These are phyloP conservation scores for Lentinula lateritia DNA, from an alignment of 768 basidiomycete species.

Conservation along the genomic window DNA sequence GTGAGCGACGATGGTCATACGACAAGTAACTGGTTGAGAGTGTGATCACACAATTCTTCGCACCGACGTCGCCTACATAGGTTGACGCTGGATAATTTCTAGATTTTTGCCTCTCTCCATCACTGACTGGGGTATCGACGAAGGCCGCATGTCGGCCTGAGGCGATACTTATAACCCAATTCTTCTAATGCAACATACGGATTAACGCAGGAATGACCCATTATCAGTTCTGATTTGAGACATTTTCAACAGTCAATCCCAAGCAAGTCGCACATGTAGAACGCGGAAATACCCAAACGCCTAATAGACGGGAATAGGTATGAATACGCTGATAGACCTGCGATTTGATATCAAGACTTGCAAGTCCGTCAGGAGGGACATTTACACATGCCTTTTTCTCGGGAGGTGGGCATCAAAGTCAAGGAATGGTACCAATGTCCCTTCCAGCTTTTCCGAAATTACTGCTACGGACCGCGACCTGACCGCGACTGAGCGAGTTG, in stretches of 20 bases:
- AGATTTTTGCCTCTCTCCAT: no score
- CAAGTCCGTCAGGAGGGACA: neutral
- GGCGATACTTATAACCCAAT: no score
- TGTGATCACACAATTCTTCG: neutral
- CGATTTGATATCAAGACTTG: neutral
- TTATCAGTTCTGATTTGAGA: neutral
- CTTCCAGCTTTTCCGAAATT: neutral
- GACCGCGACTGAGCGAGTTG: no score
- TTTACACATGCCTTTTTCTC: neutral
- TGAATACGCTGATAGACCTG: neutral
- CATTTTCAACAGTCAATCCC: neutral
- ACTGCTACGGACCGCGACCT: neutral
- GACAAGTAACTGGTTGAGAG: neutral
- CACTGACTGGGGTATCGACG: no score
- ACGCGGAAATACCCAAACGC: neutral
- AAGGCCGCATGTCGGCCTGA: no score
- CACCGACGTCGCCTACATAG: neutral
- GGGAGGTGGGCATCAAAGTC: neutral
- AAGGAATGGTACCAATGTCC: neutral
- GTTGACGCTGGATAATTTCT: no score
- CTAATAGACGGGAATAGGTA: no score
- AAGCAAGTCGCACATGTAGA: neutral
- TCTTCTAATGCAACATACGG: neutral
- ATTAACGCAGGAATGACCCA: neutral
- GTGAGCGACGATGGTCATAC: neutral